Base-by-base conservation (phyloP, 768 basidiomycete genomes). In the Xerocomellus chrysenteron region DNA sequence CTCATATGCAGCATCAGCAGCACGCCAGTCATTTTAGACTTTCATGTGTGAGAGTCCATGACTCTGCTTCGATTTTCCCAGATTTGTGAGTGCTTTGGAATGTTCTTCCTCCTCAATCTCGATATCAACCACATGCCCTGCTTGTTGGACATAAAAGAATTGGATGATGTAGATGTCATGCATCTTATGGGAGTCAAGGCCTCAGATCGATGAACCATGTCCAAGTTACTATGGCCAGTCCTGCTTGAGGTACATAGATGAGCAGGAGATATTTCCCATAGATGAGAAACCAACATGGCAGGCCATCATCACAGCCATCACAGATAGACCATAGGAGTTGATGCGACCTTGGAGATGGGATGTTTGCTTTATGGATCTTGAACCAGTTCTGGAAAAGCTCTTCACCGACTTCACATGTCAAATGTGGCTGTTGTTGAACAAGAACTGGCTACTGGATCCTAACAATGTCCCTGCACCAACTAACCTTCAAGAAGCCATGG, bases 351-450 rank as follows among this genome's bases (percentile, higher is more conserved):
- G n/a, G n/a, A n/a, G n/a, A n/a, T n/a, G n/a, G n/a, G n/a, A n/a
- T n/a, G n/a, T n/a, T n/a, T n/a, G n/a, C n/a, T n/a, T n/a, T n/a
- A n/a, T n/a, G n/a, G n/a, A n/a, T n/a, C n/a, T n/a, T n/a, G n/a
- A n/a, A n/a, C n/a, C n/a, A n/a, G n/a, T n/a, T n/a, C n/a, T n/a
- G n/a, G 52, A 50, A 1, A 44, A 40, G n/a, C 45, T 55, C 0
- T 41, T 63, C 2, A 26, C 24, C 2, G 19, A 54, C 21, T 62
- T 62, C 14, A 62, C 55, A 0, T 48, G 46, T 26, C 61, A 62
- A 2, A 32, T 49, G 11, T 61, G 61, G 61, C 21, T 62, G 0
- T 19, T 50, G 13, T 10, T 62, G 2, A 17, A 50, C 6, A 28
- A 33, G 0, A 4, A 37, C 36, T 54, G 53, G 55, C 10, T 57